Evolutionary conservation across 768 basidiomycete species (phyloP).

Genomic region (Suillus americanus): DNA sequence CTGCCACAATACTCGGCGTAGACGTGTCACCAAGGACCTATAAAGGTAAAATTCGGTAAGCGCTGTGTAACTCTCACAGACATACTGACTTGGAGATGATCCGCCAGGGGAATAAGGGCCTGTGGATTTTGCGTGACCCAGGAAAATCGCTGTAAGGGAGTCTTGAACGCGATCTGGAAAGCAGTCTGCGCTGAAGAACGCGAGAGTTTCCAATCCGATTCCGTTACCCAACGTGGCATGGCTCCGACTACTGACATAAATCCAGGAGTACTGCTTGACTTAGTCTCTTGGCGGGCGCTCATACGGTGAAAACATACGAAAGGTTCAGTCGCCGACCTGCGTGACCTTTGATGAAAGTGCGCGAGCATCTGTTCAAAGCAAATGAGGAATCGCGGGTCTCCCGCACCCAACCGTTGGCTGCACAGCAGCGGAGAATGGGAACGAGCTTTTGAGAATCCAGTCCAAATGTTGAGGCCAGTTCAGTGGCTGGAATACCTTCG

Average conservation of each 20-base stretch:
- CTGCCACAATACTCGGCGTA: constrained; percentile 37
- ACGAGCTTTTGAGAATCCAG: constrained; percentile 16
- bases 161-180: constrained; percentile 38
- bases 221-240: constrained; percentile 11
- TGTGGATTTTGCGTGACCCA: background rate
- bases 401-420: constrained; percentile 19
- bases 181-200: constrained; percentile 25
- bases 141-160: constrained; percentile 35
- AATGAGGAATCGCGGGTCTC: constrained; percentile 19
- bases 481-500: constrained; percentile 13
- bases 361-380: constrained; percentile 17
- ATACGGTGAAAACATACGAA: constrained; percentile 7
- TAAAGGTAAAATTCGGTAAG: background rate
- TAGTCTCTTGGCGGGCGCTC: background rate
- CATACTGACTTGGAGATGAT: constrained; percentile 1
- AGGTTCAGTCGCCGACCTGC: constrained; percentile 16
- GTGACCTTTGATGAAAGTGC: constrained; percentile 13
- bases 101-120: background rate
- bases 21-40: constrained; percentile 4
- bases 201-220: constrained; percentile 19
- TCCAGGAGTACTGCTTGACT: constrained; percentile 13
- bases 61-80: background rate
- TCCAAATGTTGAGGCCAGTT: constrained; percentile 13
- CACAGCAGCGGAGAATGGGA: constrained; percentile 16
- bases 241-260: constrained; percentile 10